Evolutionary conservation across 257 asterid genomes (phyloP).

Genomic region (Scutellaria baicalensis): DNA sequence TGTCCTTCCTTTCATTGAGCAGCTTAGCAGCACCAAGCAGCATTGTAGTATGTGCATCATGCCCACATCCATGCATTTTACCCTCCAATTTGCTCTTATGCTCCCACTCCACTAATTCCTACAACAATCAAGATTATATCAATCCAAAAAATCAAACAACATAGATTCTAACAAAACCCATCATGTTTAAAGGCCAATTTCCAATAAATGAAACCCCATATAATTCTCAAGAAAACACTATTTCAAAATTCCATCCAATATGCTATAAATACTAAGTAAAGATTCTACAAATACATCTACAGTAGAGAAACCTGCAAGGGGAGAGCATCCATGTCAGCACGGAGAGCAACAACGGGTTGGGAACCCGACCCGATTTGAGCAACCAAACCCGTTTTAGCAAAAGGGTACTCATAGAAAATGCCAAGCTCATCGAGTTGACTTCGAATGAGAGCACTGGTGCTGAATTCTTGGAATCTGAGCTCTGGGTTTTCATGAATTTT

Average conservation of each 20-base stretch:
- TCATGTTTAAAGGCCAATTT: background rate
- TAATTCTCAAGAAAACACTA: background rate
- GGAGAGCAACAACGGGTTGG: constrained; percentile 67
- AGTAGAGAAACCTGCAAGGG: constrained; percentile 54
- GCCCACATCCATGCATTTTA: constrained; percentile 92
- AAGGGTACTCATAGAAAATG: constrained; percentile 56
- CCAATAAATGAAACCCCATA: background rate
- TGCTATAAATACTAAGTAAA: background rate
- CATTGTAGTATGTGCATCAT: constrained; percentile 92
- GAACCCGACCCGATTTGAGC: constrained; percentile 73
- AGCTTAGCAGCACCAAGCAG: constrained; percentile 91
- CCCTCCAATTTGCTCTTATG: constrained; percentile 84
- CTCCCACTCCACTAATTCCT: constrained; percentile 91
- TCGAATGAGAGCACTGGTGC: constrained; percentile 74
- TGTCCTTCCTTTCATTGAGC: constrained; percentile 53
- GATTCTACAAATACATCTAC: no score
- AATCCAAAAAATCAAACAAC: background rate
- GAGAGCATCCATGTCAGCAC: constrained; percentile 94
- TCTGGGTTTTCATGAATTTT: constrained; percentile 85
- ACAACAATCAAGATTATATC: background rate
- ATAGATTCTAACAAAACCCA: background rate
- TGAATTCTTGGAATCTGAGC: constrained; percentile 60
- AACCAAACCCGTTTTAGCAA: constrained; percentile 75
- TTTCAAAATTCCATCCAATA: background rate
- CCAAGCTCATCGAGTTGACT: constrained; percentile 57